These are phyloP conservation scores for Eimeria sp. DNA, from an alignment of 169 alveolate genomes.

Conservation along the genomic window DNA sequence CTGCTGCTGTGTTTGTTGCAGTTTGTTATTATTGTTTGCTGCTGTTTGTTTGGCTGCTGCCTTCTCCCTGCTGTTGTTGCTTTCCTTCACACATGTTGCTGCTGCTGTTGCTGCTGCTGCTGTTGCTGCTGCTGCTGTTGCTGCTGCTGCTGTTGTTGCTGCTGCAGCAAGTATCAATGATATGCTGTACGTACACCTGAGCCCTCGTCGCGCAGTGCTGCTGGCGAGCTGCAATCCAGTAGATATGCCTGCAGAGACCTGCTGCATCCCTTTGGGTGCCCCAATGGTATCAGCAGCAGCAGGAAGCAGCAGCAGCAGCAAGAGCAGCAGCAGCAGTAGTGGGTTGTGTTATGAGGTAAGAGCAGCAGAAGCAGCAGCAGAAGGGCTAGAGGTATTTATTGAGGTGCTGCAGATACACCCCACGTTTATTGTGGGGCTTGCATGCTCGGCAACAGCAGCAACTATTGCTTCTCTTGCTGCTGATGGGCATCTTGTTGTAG, in stretches of 20 bases:
- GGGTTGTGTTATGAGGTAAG: slow-evolving; percentile 47
- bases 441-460: slow-evolving; percentile 37
- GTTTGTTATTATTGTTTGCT: no score
- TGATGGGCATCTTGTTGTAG: slow-evolving; percentile 6
- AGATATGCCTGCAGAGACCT: neutral
- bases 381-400: slow-evolving; percentile 3
- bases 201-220: slow-evolving; percentile 37
- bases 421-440: slow-evolving; percentile 17
- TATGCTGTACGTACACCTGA: slow-evolving; percentile 58
- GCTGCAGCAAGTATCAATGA: slow-evolving; percentile 52
- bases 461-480: slow-evolving; percentile 12
- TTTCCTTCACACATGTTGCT: no score
- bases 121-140: neutral
- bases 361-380: slow-evolving; percentile 7
- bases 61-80: no score
- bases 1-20: neutral
- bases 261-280: neutral
- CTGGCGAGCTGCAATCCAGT: slow-evolving; percentile 39
- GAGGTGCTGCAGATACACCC: slow-evolving; percentile 69
- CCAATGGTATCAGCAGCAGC: slow-evolving; percentile 23
- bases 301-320: slow-evolving; percentile 2
- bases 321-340: slow-evolving; percentile 36
- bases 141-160: slow-evolving; percentile 26
- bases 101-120: no score
- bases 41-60: no score